Evolutionary conservation across 1,139 yeast genomes (phyloP), one percentile per base, ranked within the genome.

Genomic region (Pichia terricola): DNA sequence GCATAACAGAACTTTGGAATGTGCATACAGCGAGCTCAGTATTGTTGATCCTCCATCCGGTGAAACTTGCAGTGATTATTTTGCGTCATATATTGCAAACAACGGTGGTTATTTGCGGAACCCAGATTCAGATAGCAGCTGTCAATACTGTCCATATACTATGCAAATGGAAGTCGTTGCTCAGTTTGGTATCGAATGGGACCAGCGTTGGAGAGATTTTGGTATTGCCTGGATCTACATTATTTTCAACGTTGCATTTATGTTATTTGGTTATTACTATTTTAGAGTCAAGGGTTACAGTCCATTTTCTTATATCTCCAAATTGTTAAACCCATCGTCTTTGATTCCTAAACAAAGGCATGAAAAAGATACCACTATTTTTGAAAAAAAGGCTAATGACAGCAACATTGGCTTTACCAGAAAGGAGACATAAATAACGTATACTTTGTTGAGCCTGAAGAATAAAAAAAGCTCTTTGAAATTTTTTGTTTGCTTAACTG

Each of bases 201-300:
- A 63, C 35, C 60, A 77, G 45, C 63, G 77, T 42, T 79, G 86
- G 85, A 73, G 87, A 67, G 79, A 81, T 56, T 47, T 80, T 47
- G 88, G 88, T 26, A 66, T 81, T 48, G 66, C 68, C 51, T 73
- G 73, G 65, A 80, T 65, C 10, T 81, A 75, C 58, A 68, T 77
- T 47, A 45, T 65, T 30, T 79, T 80, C 66, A 80, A 81, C 56
- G 32, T 51, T 3, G 38, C 46, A 32, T 41, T 45, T 11, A 51
- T 52, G 55, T 38, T 50, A 10, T 44, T 35, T 8, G 35, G 46
- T 34, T 52, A 52, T 34, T 52, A 46, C n/a, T 26, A 40, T 16
- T 45, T 51, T 35, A 51, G 54, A 45, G 46, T 45, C 26, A 7
- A 27, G 5, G 43, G 45, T 26, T 32, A 42, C 34, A 40, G 28